Percentiles rank a stretch among this genome's conserved stretches.
phyloP scores from a whole-genome alignment of 192 early-diverging fungal genomes.

The Backusella liffmaniae region DNA sequence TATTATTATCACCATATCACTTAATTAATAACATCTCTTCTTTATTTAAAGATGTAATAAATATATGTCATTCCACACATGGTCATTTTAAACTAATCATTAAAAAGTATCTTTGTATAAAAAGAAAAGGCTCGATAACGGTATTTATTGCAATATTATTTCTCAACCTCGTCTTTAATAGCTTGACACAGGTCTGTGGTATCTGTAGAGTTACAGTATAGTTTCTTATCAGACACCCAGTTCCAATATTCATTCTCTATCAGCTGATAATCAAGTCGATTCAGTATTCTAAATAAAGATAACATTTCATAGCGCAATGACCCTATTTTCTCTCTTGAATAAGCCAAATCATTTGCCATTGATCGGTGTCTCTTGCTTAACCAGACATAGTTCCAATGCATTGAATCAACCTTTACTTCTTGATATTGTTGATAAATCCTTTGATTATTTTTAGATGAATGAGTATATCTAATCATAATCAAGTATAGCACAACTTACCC shows the following conservation, averaged over 20 bases:
- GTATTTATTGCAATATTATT: neutral
- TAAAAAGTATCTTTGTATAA: neutral
- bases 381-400: slow-evolving; percentile 36
- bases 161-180: slow-evolving; percentile 9
- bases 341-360: slow-evolving; percentile 45
- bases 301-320: slow-evolving; percentile 49
- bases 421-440: slow-evolving; percentile 30
- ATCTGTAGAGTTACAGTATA: slow-evolving; percentile 30
- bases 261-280: slow-evolving; percentile 43
- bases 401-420: slow-evolving; percentile 18
- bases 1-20: no score
- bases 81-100: no score
- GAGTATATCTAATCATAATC: neutral
- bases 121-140: neutral
- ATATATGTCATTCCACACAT: no score
- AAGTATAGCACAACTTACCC: neutral
- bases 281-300: slow-evolving; percentile 44
- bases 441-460: neutral
- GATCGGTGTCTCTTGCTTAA: slow-evolving; percentile 40
- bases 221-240: slow-evolving; percentile 50
- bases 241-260: slow-evolving; percentile 54
- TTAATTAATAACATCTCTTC: no score
- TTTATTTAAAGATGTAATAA: no score
- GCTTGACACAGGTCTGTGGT: neutral
- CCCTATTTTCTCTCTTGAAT: slow-evolving; percentile 46